A percentile compares a stretch with the other conserved stretches of the same genome.
Evolutionary conservation across 2,329 filamentous ascomycete genomes (phyloP).

Genomic region (Trichoderma sp.): DNA sequence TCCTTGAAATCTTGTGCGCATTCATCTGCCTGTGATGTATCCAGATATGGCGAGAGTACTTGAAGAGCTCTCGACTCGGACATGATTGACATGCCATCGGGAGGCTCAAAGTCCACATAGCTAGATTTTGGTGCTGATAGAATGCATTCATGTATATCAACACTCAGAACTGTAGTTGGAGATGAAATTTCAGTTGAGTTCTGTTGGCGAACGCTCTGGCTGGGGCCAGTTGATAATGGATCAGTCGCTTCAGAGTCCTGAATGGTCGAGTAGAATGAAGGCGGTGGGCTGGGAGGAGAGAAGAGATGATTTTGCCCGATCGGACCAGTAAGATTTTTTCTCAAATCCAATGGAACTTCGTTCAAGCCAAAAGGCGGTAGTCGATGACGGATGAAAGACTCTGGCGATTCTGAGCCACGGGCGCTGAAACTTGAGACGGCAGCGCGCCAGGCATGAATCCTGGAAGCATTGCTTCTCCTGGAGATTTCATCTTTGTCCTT

Average conservation of each 20-base stretch:
- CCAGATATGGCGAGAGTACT: slow-evolving; percentile 26
- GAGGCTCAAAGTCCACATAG: slow-evolving; percentile 41
- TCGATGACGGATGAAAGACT: neutral
- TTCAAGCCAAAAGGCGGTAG: neutral
- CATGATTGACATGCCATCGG: slow-evolving; percentile 33
- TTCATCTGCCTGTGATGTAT: slow-evolving; percentile 18
- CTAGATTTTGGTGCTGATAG: slow-evolving; percentile 38
- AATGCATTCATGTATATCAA: slow-evolving; percentile 38
- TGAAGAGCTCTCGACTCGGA: slow-evolving; percentile 33
- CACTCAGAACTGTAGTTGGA: slow-evolving; percentile 13
- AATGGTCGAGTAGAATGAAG: neutral
- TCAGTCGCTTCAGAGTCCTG: neutral
- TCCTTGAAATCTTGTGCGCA: slow-evolving; percentile 46
- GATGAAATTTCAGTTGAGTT: neutral
- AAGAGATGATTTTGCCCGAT: neutral
- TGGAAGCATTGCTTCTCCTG: neutral
- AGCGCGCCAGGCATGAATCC: neutral
- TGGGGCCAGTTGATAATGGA: neutral
- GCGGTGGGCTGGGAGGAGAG: neutral
- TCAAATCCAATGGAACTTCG: neutral
- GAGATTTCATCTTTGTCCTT: neutral
- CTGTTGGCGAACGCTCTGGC: neutral
- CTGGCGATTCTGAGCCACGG: neutral
- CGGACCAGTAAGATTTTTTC: neutral
- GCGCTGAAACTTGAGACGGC: neutral